Base-by-base conservation (phyloP, 257 asterid genomes). In the Gardenia jasminoides region DNA sequence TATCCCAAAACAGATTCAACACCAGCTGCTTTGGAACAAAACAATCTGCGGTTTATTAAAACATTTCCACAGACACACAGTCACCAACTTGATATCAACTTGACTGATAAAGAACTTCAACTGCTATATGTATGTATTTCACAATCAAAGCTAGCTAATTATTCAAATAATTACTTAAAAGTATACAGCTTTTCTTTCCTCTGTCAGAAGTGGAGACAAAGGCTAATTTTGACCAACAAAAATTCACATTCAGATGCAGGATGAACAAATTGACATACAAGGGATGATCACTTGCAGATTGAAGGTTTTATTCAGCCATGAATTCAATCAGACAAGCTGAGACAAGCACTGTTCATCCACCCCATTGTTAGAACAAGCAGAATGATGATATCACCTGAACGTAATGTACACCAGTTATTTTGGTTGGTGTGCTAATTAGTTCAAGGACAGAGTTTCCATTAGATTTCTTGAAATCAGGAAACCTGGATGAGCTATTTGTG, bases 351-450 rank as follows among this genome's bases (percentile, higher is more conserved):
- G 0, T 72, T 52, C 43, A 17, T 16, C n/a, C 62, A 44, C 28
- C 33, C 62, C 65, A 52, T 17, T 8, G 56, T 19, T 6, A 26
- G 76, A 52, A 79, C 15, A 41, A 76, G 48, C 72, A 54, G 66
- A 77, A 80, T 39, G 77, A 82, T 50, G 83, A 85, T 30, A 75
- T 74, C 85, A 93, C 99, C 97, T 96, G 98, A 85, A 96, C 93
- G 88, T 93, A 96, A 89, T 96, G 99, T 76, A 96, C 99, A 74
- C 98, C 99, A 59, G 90, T 89, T 79, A 96, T 91, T 89, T 96
- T 96, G 74, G 99, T 96, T 64, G 94, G 97, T 28, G 93, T 84
- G 79, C 97, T 92, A 76, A 92, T 84, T 88, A 96, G 87, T 87
- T 96, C 99, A 78, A 96, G 77, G 75, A 92, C 83, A 59, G 96